These are phyloP conservation scores for Rhizopus arrhizus DNA, from an alignment of 371 early-diverging fungal species.

Conservation along the genomic window DNA sequence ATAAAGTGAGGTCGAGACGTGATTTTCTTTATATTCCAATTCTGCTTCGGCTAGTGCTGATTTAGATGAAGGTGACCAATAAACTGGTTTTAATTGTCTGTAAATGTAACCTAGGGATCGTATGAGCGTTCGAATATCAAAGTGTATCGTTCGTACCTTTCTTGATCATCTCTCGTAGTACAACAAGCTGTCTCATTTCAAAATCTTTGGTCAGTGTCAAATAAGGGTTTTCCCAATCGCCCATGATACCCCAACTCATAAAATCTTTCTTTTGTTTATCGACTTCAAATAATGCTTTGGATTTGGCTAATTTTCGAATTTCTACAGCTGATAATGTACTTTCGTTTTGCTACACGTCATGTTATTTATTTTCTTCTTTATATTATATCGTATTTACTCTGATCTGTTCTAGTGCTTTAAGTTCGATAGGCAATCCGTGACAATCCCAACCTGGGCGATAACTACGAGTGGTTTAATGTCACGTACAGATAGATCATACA, in stretches of 20 bases:
- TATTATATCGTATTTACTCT: conserved; percentile 38
- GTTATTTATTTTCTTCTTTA: neutral
- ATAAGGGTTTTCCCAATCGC: conserved; percentile 86
- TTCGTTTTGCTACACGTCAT: conserved; percentile 3
- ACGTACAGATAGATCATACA: neutral
- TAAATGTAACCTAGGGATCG: conserved; percentile 61
- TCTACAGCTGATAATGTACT: conserved; percentile 57
- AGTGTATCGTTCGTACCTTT: conserved; percentile 41
- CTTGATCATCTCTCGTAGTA: conserved; percentile 78
- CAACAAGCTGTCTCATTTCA: conserved; percentile 76
- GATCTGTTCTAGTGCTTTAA: conserved; percentile 80
- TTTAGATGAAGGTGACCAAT: conserved; percentile 91
- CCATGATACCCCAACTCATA: conserved; percentile 78
- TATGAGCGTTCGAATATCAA: neutral
- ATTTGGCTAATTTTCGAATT: conserved; percentile 70
- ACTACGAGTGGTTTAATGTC: conserved; percentile 32
- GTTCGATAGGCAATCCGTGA: conserved; percentile 96
- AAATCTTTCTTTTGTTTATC: conserved; percentile 71
- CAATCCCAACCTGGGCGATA: conserved; percentile 97
- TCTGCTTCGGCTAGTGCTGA: conserved; percentile 94
- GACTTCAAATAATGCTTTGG: conserved; percentile 71
- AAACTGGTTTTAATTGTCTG: conserved; percentile 82
- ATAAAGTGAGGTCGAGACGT: conserved; percentile 76
- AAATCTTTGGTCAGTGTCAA: conserved; percentile 75
- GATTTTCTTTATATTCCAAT: conserved; percentile 86